Conservation (phyloP, 805 yeast species). For the Candida peoriensis region DNA sequence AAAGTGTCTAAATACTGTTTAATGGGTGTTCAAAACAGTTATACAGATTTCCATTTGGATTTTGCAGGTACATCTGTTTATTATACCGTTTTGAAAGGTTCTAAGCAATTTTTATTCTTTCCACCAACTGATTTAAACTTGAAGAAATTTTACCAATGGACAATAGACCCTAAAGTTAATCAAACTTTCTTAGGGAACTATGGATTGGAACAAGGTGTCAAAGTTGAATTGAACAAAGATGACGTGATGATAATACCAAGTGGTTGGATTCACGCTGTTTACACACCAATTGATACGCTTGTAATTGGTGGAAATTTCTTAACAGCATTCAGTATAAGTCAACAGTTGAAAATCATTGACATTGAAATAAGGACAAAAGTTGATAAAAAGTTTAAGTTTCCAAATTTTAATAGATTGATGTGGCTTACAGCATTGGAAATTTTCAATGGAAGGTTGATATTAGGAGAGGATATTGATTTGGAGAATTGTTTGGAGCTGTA, state of each 20-base stretch:
- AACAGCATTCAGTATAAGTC: constrained; percentile 51
- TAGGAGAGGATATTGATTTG: constrained; percentile 7
- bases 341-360: constrained; percentile 54
- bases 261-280: constrained; percentile 91
- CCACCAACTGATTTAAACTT: constrained; percentile 72
- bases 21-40: constrained; percentile 78
- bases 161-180: constrained; percentile 57
- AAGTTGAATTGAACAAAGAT: constrained; percentile 51
- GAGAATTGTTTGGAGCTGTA: constrained; percentile 6
- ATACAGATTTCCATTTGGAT: constrained; percentile 88
- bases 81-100: constrained; percentile 75
- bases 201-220: constrained; percentile 41
- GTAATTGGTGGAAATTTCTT: constrained; percentile 88
- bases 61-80: constrained; percentile 92
- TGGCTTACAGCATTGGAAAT: constrained; percentile 50
- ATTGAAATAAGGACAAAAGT: constrained; percentile 69
- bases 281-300: constrained; percentile 73
- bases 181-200: constrained; percentile 60
- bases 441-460: constrained; percentile 3
- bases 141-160: constrained; percentile 64
- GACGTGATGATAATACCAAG: constrained; percentile 82
- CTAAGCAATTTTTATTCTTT: constrained; percentile 66
- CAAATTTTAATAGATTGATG: constrained; percentile 64
- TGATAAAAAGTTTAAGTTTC: constrained; percentile 72
- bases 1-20: constrained; percentile 72